phyloP scores from a whole-genome alignment of 345 rosid genomes.

The Atalantia buxifolia region DNA sequence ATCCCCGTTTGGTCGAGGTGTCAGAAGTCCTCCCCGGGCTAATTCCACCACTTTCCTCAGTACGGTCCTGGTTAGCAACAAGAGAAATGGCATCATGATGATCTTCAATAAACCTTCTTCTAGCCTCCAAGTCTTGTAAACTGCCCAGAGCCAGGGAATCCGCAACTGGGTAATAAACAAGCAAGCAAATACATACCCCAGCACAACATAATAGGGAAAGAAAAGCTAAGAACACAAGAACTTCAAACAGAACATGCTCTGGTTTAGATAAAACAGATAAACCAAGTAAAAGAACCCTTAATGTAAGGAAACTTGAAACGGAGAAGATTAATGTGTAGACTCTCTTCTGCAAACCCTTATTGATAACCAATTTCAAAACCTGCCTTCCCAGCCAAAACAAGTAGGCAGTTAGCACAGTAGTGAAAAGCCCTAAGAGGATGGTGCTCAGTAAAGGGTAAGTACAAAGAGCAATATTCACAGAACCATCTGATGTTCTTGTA shows the following conservation, averaged over 20 bases:
- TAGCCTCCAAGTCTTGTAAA: constrained; percentile 55
- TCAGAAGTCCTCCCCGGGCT: constrained; percentile 59
- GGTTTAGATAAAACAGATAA: constrained; percentile 72
- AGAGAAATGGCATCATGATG: constrained; percentile 57
- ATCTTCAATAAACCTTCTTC: constrained; percentile 46
- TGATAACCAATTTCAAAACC: constrained; percentile 81
- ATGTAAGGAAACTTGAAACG: constrained; percentile 76
- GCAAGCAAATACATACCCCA: constrained; percentile 72
- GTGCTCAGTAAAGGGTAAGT: constrained; percentile 90
- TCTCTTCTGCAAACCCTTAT: constrained; percentile 89
- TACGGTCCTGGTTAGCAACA: constrained; percentile 46
- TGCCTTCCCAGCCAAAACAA: constrained; percentile 91
- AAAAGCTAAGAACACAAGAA: constrained; percentile 75
- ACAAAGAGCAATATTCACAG: constrained; percentile 50
- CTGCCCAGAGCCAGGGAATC: constrained; percentile 88
- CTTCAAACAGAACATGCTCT: constrained; percentile 69
- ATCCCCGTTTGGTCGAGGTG: constrained; percentile 57
- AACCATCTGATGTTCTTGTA: constrained; percentile 48
- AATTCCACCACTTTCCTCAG: constrained; percentile 39
- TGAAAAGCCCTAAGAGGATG: constrained; percentile 76
- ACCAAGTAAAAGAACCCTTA: constrained; percentile 82
- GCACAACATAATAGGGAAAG: constrained; percentile 68
- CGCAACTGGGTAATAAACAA: constrained; percentile 83
- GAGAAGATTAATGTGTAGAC: constrained; percentile 79
- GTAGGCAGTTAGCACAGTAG: constrained; percentile 59